A percentile compares a stretch with the other conserved stretches of the same genome.
phyloP scores from a whole-genome alignment of 257 asterid species.

The Thymus quinquecostatus region DNA sequence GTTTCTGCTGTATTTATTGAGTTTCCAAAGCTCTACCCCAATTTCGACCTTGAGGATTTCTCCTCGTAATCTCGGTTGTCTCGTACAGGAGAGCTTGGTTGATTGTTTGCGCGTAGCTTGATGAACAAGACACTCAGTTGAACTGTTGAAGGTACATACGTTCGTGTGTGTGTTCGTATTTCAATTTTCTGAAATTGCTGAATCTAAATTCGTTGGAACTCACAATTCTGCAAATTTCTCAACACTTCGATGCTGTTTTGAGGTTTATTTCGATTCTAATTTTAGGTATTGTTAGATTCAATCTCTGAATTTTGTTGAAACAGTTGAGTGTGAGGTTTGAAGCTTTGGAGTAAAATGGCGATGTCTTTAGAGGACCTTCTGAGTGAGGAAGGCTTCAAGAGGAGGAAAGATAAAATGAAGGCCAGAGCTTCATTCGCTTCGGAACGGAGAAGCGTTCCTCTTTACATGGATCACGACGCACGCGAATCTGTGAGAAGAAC shows the following conservation, averaged over 20 bases:
- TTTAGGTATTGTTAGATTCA: background rate
- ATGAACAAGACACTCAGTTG: conserved; percentile 15
- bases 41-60: conserved; percentile 11
- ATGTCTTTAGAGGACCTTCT: conserved; percentile 81
- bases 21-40: conserved; percentile 16
- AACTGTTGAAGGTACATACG: conserved; percentile 23
- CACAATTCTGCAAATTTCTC: background rate
- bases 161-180: background rate
- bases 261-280: background rate
- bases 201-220: background rate
- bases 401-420: conserved; percentile 50
- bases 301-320: conserved; percentile 2
- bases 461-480: conserved; percentile 28
- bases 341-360: conserved; percentile 41
- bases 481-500: conserved; percentile 40
- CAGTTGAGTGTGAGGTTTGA: conserved; percentile 19
- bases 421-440: conserved; percentile 49
- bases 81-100: background rate
- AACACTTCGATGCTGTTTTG: background rate
- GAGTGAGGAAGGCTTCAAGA: conserved; percentile 67
- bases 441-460: conserved; percentile 40
- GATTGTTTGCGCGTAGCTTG: conserved; percentile 13
- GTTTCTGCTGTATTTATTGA: conserved; percentile 14
- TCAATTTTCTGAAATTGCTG: conserved; percentile 9
- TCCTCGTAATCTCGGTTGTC: conserved; percentile 21